These are phyloP conservation scores for Kazachstania kunashirensis DNA, from an alignment of 805 yeast species.

Conservation along the genomic window DNA sequence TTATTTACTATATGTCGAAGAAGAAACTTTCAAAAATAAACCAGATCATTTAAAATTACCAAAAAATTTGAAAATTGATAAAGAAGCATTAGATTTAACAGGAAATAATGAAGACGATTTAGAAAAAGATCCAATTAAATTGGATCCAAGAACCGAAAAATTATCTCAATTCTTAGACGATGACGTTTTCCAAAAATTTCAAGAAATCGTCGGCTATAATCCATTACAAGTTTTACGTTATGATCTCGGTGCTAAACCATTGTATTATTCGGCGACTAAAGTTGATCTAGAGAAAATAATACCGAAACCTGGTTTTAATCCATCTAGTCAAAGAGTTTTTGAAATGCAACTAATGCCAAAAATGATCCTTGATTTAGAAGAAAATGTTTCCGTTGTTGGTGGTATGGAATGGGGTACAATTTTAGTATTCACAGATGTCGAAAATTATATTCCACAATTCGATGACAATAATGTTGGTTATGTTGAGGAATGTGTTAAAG, in stretches of 20 bases:
- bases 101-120: conserved; percentile 29
- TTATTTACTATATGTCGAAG: conserved; percentile 59
- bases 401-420: conserved; percentile 99
- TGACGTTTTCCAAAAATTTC: conserved; percentile 67
- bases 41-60: conserved; percentile 40
- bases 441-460: conserved; percentile 48
- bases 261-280: conserved; percentile 50
- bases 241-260: conserved; percentile 68
- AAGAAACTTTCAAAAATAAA: conserved; percentile 51
- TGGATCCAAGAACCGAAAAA: conserved; percentile 38
- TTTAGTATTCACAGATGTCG: conserved; percentile 64
- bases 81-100: conserved; percentile 37
- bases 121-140: conserved; percentile 20
- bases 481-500: conserved; percentile 70
- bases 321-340: conserved; percentile 50
- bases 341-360: conserved; percentile 95
- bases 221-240: conserved; percentile 83
- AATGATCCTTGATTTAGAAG: conserved; percentile 74
- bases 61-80: conserved; percentile 44
- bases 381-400: conserved; percentile 37
- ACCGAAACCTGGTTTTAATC: conserved; percentile 55
- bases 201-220: conserved; percentile 66
- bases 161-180: conserved; percentile 57
- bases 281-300: conserved; percentile 32
- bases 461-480: conserved; percentile 69